phyloP scores from a whole-genome alignment of 2,329 filamentous ascomycete species.

The Botryotinia globosa region DNA sequence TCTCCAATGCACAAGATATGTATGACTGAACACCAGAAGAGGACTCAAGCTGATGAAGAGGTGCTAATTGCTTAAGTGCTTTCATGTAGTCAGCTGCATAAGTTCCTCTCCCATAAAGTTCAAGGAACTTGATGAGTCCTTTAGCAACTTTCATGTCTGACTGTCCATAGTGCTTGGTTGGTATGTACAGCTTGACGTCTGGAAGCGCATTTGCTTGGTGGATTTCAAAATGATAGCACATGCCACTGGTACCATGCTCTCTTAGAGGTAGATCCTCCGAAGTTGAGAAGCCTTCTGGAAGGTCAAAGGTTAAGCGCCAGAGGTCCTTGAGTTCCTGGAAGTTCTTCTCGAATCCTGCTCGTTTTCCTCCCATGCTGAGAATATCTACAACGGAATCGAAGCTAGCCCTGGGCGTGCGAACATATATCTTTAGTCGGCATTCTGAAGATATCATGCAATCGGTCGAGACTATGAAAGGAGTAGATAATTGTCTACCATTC shows the following conservation, averaged over 20 bases:
- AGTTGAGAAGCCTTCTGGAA: background rate
- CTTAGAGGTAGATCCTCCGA: background rate
- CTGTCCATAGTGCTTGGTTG: conserved; percentile 2
- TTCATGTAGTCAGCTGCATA: background rate
- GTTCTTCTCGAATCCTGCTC: background rate
- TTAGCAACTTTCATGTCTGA: background rate
- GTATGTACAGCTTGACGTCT: conserved; percentile 8
- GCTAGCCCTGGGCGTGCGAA: conserved; percentile 2
- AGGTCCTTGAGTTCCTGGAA: background rate
- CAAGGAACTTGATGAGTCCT: background rate
- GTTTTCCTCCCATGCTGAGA: background rate
- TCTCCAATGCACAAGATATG: conserved; percentile 1
- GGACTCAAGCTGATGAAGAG: conserved; percentile 6
- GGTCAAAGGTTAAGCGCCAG: background rate
- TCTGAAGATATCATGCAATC: conserved; percentile 1
- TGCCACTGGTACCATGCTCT: background rate
- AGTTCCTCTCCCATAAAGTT: background rate
- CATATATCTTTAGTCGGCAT: conserved; percentile 3
- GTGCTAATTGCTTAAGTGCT: background rate
- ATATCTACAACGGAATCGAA: conserved; percentile 7
- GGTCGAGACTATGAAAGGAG: conserved; percentile 4
- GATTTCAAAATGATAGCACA: conserved; percentile 5
- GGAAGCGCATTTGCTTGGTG: conserved; percentile 2
- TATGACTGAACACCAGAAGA: conserved; percentile 4
- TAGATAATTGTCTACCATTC: background rate